A percentile compares a stretch with the other conserved stretches of the same genome.
phyloP scores from a whole-genome alignment of 805 yeast species.

The Wickerhamiella sergipiensis region DNA sequence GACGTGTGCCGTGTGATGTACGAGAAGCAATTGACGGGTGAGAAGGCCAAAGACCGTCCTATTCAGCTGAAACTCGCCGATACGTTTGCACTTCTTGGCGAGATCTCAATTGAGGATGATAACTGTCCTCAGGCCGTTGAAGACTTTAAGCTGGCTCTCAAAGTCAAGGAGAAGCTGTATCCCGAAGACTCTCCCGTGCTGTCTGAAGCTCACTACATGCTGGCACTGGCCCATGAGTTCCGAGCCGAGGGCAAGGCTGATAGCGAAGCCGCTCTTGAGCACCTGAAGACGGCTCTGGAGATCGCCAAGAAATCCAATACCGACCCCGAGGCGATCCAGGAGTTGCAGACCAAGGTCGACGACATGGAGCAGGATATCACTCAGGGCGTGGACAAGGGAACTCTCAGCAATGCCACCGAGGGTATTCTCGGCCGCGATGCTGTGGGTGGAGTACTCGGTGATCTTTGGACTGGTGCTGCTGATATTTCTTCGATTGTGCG shows the following conservation, averaged over 20 bases:
- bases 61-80: constrained; percentile 49
- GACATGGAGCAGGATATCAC: constrained; percentile 14
- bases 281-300: constrained; percentile 31
- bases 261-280: constrained; percentile 38
- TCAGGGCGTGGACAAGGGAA: constrained; percentile 6
- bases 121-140: constrained; percentile 65
- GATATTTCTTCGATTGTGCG: constrained; percentile 22
- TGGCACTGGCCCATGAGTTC: constrained; percentile 68
- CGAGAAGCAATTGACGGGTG: constrained; percentile 31
- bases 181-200: constrained; percentile 41
- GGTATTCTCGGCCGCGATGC: constrained; percentile 16
- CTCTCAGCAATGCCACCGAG: constrained; percentile 8
- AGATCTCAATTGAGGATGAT: constrained; percentile 73
- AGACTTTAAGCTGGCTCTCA: constrained; percentile 49
- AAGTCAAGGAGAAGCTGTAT: constrained; percentile 39
- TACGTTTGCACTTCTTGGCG: constrained; percentile 70
- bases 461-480: constrained; percentile 16
- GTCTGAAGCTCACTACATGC: constrained; percentile 69
- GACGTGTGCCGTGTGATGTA: constrained; percentile 64
- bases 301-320: constrained; percentile 28
- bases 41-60: constrained; percentile 20
- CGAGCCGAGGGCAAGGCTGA: constrained; percentile 43
- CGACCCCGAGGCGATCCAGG: constrained; percentile 22
- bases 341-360: constrained; percentile 18
- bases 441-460: constrained; percentile 8